Conservation (phyloP, 2,329 filamentous ascomycete genomes). For the Fusarium algeriense region DNA sequence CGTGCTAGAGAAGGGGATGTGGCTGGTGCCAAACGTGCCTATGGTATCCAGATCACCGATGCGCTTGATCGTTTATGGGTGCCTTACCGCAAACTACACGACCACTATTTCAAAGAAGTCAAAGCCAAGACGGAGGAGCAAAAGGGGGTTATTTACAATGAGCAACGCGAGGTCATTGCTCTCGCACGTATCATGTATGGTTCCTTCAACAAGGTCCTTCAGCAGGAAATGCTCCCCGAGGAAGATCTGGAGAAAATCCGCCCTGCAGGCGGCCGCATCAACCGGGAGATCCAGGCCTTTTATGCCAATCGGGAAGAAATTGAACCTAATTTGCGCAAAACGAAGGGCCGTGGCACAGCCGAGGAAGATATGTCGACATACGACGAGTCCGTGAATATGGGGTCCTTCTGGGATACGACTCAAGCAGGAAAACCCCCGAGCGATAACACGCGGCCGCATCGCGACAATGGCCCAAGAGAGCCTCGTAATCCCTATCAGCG, state of each 20-base stretch:
- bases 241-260: conserved; percentile 52
- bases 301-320: conserved; percentile 51
- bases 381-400: conserved; percentile 28
- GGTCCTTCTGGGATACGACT: conserved; percentile 52
- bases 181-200: conserved; percentile 61
- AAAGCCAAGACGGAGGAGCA: conserved; percentile 43
- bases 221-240: conserved; percentile 55
- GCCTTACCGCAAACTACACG: conserved; percentile 58
- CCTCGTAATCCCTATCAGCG: neutral
- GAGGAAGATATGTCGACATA: conserved; percentile 41
- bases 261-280: conserved; percentile 52
- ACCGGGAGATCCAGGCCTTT: conserved; percentile 54
- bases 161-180: conserved; percentile 58
- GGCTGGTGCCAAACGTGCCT: conserved; percentile 55
- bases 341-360: conserved; percentile 30
- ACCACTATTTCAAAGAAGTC: conserved; percentile 51
- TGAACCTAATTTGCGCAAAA: conserved; percentile 50
- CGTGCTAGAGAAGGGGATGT: conserved; percentile 49
- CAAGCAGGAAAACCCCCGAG: conserved; percentile 21
- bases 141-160: conserved; percentile 50
- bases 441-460: neutral
- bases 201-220: conserved; percentile 58
- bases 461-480: neutral
- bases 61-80: conserved; percentile 66
- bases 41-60: conserved; percentile 63